These are phyloP conservation scores for Septoria petroselini DNA, from an alignment of 2,329 filamentous ascomycete species.

Conservation along the genomic window DNA sequence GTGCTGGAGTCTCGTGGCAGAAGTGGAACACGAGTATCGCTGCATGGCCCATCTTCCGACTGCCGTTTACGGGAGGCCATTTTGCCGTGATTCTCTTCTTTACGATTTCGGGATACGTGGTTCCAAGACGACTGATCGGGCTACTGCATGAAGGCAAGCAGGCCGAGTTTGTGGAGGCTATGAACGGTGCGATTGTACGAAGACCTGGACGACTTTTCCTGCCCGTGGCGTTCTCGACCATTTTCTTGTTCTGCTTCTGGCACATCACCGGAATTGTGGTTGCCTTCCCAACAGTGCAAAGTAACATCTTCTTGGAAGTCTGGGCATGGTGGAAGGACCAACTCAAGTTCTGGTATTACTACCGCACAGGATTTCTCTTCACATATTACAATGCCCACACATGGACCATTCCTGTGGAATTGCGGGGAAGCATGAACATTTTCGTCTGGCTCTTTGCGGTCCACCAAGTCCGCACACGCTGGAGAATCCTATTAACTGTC, in stretches of 20 bases:
- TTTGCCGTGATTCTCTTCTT: conserved; percentile 55
- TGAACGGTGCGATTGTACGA: conserved; percentile 50
- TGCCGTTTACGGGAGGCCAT: conserved; percentile 60
- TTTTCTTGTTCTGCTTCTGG: conserved; percentile 53
- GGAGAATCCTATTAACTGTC: conserved; percentile 22
- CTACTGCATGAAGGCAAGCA: conserved; percentile 36
- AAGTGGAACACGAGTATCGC: conserved; percentile 45
- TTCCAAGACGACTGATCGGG: conserved; percentile 44
- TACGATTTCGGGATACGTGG: conserved; percentile 53
- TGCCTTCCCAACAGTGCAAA: conserved; percentile 33
- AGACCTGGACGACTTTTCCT: conserved; percentile 50
- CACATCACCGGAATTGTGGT: conserved; percentile 53
- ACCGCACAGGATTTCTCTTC: conserved; percentile 44
- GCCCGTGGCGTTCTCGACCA: conserved; percentile 54
- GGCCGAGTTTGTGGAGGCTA: conserved; percentile 41
- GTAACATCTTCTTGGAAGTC: conserved; percentile 49
- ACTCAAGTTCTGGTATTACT: conserved; percentile 67
- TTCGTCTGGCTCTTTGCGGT: conserved; percentile 58
- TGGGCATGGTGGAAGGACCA: conserved; percentile 53
- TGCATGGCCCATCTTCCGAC: conserved; percentile 56
- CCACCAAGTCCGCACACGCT: conserved; percentile 23
- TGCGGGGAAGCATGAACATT: conserved; percentile 61
- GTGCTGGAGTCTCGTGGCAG: conserved; percentile 30
- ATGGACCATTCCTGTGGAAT: conserved; percentile 64
- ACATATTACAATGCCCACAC: conserved; percentile 33